Evolutionary conservation across 2,329 filamentous ascomycete species (phyloP).

Genomic region (Aureobasidium leucospermi): DNA sequence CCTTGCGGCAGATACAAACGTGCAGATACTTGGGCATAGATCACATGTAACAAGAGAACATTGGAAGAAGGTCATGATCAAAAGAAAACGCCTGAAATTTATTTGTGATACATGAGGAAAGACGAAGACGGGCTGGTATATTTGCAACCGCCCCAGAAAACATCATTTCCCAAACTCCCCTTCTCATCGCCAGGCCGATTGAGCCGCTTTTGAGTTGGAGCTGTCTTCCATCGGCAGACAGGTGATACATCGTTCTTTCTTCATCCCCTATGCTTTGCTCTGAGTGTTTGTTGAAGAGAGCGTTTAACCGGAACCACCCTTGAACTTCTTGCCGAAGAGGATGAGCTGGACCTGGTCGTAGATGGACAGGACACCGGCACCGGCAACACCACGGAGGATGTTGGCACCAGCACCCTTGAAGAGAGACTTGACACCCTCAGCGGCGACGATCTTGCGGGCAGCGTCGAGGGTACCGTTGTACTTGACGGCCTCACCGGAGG

Average conservation of each 20-base stretch:
- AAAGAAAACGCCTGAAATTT: conserved; percentile 16
- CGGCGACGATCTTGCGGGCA: conserved; percentile 90
- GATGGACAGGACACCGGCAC: conserved; percentile 99
- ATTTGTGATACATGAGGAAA: conserved; percentile 16
- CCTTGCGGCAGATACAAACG: background rate
- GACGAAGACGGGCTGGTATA: conserved; percentile 14
- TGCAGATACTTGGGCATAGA: background rate
- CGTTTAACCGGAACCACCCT: conserved; percentile 45
- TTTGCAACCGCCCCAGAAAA: conserved; percentile 22
- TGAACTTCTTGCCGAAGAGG: conserved; percentile 99
- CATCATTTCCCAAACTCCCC: conserved; percentile 18
- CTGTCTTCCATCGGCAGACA: conserved; percentile 14
- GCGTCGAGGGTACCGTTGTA: conserved; percentile 96
- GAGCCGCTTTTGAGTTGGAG: conserved; percentile 11
- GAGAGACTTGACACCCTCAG: conserved; percentile 96
- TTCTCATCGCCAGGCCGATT: conserved; percentile 12
- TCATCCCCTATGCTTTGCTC: conserved; percentile 10
- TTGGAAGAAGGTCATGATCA: conserved; percentile 10
- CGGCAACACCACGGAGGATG: conserved; percentile 99
- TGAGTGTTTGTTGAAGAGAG: conserved; percentile 7
- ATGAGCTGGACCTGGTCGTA: conserved; percentile 99
- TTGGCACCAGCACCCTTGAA: conserved; percentile 99
- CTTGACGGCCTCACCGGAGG: conserved; percentile 93
- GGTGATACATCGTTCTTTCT: conserved; percentile 7
- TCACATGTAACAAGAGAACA: background rate